Conservation (phyloP, 2,329 filamentous ascomycete species). For the Pezicula neosporulosa region DNA sequence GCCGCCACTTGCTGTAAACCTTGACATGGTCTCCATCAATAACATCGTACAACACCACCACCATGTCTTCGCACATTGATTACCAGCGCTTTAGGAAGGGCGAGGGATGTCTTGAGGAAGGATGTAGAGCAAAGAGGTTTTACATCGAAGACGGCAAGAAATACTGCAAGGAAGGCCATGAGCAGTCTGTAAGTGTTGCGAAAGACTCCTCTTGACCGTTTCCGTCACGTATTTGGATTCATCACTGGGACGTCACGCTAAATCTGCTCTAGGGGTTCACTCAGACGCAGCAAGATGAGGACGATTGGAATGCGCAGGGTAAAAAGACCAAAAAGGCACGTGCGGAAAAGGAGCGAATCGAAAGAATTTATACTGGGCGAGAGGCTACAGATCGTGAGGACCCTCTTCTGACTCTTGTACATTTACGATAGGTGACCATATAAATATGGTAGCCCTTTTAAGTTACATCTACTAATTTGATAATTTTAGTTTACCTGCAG, state of each 20-base stretch:
- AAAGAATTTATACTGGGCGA: conserved; percentile 59
- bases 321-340: conserved; percentile 51
- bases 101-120: conserved; percentile 50
- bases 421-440: too few species aligned
- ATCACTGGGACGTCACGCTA: conserved; percentile 3
- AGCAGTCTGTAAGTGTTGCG: conserved; percentile 48
- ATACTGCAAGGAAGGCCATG: conserved; percentile 64
- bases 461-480: too few species aligned
- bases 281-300: conserved; percentile 57
- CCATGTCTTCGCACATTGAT: conserved; percentile 27
- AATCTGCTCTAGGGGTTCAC: conserved; percentile 25
- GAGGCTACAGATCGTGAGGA: conserved; percentile 56
- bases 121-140: conserved; percentile 57
- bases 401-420: too few species aligned
- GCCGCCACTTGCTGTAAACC: too few species aligned
- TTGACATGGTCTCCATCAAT: too few species aligned
- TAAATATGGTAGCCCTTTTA: too few species aligned
- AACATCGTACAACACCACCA: not conserved
- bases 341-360: conserved; percentile 54
- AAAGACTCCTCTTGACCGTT: not conserved
- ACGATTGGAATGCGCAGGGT: conserved; percentile 63
- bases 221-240: not conserved
- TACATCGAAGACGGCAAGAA: conserved; percentile 60
- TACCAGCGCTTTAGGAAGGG: conserved; percentile 36
- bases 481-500: conserved; percentile 63